Base-by-base conservation (phyloP, 805 yeast genomes). In the Suhomyces xylopsoci region DNA sequence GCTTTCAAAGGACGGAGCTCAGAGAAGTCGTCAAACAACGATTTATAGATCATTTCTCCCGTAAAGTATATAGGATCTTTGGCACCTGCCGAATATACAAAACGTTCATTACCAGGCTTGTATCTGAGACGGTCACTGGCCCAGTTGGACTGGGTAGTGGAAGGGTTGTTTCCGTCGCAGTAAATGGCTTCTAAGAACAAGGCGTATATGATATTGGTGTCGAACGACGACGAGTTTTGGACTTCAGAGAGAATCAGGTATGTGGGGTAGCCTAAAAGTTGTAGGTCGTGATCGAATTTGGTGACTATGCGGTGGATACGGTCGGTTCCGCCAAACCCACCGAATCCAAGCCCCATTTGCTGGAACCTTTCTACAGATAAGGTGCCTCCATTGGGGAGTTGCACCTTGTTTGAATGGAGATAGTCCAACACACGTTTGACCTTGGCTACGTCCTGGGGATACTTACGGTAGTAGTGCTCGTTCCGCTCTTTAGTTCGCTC, bases 131-230 rank as follows among this genome's bases (percentile, higher is more conserved):
- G 65, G 14, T 78, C 76, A 2, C 84, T 85, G 6, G 80, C 63
- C 87, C 87, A 82, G 48, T 71, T 56, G 5, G 80, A 51, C 1
- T 67, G 66, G 12, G 43, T 8, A 50, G 51, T 47, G 36, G 51
- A 7, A 8, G 45, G 9, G 42, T 55, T 50, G 45, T 54, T 54
- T 0, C 81, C 79, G 57, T 80, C 82, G 54, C 79, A 68, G 62
- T 82, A 82, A 14, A 83, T 81, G 5, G 84, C 81, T 56, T 82
- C 87, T 60, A 81, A 85, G 56, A 81, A 76, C 41, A 83, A 67
- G 2, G 82, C 81, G 58, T 82, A 82, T 15, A 83, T 58, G 28
- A 79, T 65, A 55, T 82, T 82, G 3, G 85, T 77, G 53, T 82
- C 86, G 59, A 81, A 83, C 1, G 76, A 66, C 7, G 68, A 61